These are phyloP conservation scores for Dillenia turbinata DNA, from an alignment of 164 flowering plant species.

Conservation along the genomic window DNA sequence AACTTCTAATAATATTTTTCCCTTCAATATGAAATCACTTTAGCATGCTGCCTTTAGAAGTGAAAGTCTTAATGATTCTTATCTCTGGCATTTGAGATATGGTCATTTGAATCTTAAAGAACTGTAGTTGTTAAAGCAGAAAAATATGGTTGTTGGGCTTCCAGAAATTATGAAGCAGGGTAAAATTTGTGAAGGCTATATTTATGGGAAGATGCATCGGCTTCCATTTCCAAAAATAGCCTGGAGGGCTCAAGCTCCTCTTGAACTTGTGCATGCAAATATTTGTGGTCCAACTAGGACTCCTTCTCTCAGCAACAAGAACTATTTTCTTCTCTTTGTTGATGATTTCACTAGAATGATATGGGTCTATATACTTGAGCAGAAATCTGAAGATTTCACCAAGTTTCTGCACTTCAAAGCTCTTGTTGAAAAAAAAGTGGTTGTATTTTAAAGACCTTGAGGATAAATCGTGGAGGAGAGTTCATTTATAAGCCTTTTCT, in stretches of 20 bases:
- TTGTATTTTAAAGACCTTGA: neutral
- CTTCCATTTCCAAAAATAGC: conserved; percentile 5
- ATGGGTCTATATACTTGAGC: conserved; percentile 9
- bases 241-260: conserved; percentile 9
- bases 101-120: neutral
- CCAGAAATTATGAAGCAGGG: neutral
- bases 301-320: neutral
- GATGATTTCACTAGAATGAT: conserved; percentile 14
- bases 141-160: neutral
- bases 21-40: conserved; percentile 2
- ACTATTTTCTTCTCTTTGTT: conserved; percentile 11
- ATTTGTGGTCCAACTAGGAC: conserved; percentile 10
- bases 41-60: neutral
- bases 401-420: conserved; percentile 6
- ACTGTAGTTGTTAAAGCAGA: neutral
- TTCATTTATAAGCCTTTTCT: conserved; percentile 8
- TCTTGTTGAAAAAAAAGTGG: conserved; percentile 15
- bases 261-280: conserved; percentile 11
- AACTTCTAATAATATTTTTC: conserved; percentile 5
- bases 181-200: conserved; percentile 5
- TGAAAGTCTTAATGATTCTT: conserved; percentile 1
- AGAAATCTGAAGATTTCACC: conserved; percentile 9
- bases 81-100: conserved; percentile 6
- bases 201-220: conserved; percentile 11
- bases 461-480: conserved; percentile 8